These are phyloP conservation scores for Boletus speciosus DNA, from an alignment of 768 basidiomycete genomes.

Conservation along the genomic window DNA sequence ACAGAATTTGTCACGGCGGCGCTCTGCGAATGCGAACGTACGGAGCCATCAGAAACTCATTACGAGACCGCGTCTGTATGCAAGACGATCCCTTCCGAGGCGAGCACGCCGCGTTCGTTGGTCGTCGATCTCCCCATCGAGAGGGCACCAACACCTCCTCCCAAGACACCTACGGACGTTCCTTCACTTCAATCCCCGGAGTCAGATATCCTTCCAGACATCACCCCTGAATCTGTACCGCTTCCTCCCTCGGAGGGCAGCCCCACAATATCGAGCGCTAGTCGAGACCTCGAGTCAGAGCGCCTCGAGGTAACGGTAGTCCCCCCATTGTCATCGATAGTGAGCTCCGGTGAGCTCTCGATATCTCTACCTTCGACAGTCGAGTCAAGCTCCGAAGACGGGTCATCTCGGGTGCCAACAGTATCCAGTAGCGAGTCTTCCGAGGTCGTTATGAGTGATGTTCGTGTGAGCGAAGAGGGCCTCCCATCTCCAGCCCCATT, in stretches of 20 bases:
- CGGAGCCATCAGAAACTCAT: conserved; percentile 41
- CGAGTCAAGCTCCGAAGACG: conserved; percentile 31
- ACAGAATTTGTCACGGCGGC: conserved; percentile 50
- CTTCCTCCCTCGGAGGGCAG: conserved; percentile 37
- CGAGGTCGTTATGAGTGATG: conserved; percentile 25
- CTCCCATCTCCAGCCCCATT: conserved; percentile 34
- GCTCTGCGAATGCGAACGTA: conserved; percentile 30
- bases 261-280: conserved; percentile 24
- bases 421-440: conserved; percentile 44
- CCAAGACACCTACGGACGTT: conserved; percentile 27
- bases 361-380: conserved; percentile 29
- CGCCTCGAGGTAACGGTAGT: conserved; percentile 7
- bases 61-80: conserved; percentile 49
- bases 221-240: conserved; percentile 33
- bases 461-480: conserved; percentile 28
- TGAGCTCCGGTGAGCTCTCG: conserved; percentile 22
- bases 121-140: conserved; percentile 29
- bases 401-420: conserved; percentile 33
- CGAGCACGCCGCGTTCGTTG: conserved; percentile 35
- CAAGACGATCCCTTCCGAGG: conserved; percentile 36
- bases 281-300: conserved; percentile 23
- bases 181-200: conserved; percentile 27
- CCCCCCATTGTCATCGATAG: conserved; percentile 15
- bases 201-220: conserved; percentile 15
- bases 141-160: conserved; percentile 22